Percentiles rank a stretch among this genome's conserved stretches.
phyloP scores from a whole-genome alignment of 139 green algal genomes.

The Prasinococcaceae sp. region DNA sequence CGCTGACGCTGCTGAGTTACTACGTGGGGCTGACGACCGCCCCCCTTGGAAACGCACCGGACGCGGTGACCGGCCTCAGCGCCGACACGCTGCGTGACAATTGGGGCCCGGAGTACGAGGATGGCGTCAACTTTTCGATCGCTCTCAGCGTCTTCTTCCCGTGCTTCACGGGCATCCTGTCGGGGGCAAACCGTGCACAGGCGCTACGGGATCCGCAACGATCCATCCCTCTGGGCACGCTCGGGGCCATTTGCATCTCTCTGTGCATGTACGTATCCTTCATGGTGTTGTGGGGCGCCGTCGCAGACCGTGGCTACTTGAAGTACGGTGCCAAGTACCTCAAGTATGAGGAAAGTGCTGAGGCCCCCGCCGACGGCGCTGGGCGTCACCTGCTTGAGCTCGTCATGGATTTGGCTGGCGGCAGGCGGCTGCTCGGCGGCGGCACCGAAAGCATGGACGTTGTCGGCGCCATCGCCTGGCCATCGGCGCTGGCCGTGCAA shows the following conservation, averaged over 20 bases:
- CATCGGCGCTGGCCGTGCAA: constrained; percentile 2
- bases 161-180: constrained; percentile 19
- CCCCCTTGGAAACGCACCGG: neutral
- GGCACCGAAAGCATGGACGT: too few species aligned
- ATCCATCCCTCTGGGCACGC: constrained; percentile 11
- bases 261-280: constrained; percentile 3
- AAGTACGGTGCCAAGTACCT: constrained; percentile 1
- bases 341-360: too few species aligned
- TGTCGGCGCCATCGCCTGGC: constrained; percentile 13
- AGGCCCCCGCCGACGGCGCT: too few species aligned
- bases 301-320: constrained; percentile 13
- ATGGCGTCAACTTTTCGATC: constrained; percentile 1
- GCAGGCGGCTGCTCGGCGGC: too few species aligned
- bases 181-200: constrained; percentile 5
- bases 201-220: constrained; percentile 1
- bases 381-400: too few species aligned
- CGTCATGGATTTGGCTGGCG: too few species aligned
- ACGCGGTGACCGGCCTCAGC: constrained; percentile 2
- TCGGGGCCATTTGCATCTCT: constrained; percentile 6
- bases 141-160: constrained; percentile 17
- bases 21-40: constrained; percentile 7
- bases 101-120: constrained; percentile 5
- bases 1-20: constrained; percentile 3
- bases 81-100: constrained; percentile 5
- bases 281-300: constrained; percentile 12